Evolutionary conservation across 148 eudicot species (phyloP).

Genomic region (Fagopyrum homotropicum): DNA sequence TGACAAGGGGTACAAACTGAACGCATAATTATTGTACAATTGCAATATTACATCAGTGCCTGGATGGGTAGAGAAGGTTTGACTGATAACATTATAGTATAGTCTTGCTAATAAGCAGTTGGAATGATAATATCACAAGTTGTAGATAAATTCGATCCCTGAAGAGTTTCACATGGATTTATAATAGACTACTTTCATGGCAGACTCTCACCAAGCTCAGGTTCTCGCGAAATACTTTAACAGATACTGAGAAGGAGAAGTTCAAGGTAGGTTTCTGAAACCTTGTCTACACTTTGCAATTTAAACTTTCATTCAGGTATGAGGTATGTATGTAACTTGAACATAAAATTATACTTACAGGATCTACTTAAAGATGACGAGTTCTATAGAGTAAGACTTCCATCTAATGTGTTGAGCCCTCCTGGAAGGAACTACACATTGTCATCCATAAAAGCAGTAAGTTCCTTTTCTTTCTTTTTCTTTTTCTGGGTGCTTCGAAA

Average conservation of each 20-base stretch:
- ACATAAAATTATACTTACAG: slow-evolving; percentile 28
- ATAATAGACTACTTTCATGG: background rate
- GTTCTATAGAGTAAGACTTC: slow-evolving; percentile 74
- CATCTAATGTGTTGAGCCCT: slow-evolving; percentile 75
- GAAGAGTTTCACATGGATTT: background rate
- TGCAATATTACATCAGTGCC: background rate
- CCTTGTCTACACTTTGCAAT: too few relatives aligned
- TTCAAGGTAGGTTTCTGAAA: slow-evolving; percentile 47
- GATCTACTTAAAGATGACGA: slow-evolving; percentile 66
- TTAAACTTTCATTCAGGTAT: too few relatives aligned
- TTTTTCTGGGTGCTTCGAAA: background rate
- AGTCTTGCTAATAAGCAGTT: too few relatives aligned
- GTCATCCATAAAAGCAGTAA: slow-evolving; percentile 85
- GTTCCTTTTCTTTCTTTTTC: slow-evolving; percentile 15
- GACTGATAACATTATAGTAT: background rate
- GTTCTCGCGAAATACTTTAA: slow-evolving; percentile 66
- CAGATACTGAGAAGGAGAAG: slow-evolving; percentile 54
- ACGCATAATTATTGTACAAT: background rate
- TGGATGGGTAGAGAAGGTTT: background rate
- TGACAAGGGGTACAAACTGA: background rate
- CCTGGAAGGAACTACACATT: slow-evolving; percentile 80
- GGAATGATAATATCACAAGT: background rate
- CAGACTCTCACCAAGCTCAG: slow-evolving; percentile 95
- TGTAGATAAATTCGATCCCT: background rate
- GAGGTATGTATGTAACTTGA: too few relatives aligned